Evolutionary conservation across 1,284 basidiomycete species (phyloP), one percentile per base, ranked within the genome.

Genomic region (Heterobasidion occidentale): DNA sequence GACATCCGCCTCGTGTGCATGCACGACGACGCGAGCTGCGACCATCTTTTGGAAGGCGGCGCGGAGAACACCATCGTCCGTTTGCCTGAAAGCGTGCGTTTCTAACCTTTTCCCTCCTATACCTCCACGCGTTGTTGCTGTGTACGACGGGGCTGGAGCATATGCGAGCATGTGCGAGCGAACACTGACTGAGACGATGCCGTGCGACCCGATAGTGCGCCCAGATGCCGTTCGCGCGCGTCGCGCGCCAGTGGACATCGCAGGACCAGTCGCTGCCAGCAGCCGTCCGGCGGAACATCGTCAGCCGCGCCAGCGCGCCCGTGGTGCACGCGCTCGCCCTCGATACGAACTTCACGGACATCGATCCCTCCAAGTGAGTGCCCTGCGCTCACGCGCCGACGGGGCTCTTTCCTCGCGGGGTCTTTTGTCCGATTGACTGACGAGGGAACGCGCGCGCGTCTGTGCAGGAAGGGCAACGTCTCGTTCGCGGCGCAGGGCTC

Each of bases 41-140:
- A 67, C 20, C 77, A 80, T 59, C 65, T 82, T 9, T 75, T 73
- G 59, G 63, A 74, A 45, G 66, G 67, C 42, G 77, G 77, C 17
- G 75, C 79, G 0, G 75, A 71, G 27, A 73, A 74, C 52, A 82
- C 78, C 58, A 66, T 83, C 34, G 77, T 81, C 20, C 74, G 80
- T 17, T 64, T 82, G 8, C 79, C 80, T 5, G 70, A 80, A 59
- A 67, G 68, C 56, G 38, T n/a, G n/a, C n/a, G 38, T 42, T 42
- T 1, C 11, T 7, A 5, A 7, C 6, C 38, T 27, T 4, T 27
- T 27, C 27, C 27, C 5, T 5, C 27, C 27, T 5, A 27, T 27
- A n/a, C 27, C 27, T 5, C 27, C 27, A 2, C 27, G 27, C 27
- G 27, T 27, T 5, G 27, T 27, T 27, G 27, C 3, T 2, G 27